Conservation (phyloP, 129 eudicot species). For the Erigeron canadensis region DNA sequence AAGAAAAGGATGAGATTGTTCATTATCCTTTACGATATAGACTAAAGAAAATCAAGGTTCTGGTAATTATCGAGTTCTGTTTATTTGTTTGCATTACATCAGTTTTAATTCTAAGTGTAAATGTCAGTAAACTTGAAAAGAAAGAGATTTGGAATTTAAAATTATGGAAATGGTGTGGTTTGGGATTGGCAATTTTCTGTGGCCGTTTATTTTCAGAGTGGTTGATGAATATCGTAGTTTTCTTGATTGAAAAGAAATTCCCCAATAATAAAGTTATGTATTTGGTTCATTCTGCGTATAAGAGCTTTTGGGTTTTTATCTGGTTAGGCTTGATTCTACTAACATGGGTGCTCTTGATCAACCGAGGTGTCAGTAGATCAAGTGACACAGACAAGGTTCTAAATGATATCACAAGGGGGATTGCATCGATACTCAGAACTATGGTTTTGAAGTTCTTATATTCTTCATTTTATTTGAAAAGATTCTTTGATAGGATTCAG, state of each 20-base stretch:
- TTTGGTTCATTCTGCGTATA: slow-evolving; percentile 62
- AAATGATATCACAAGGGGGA: slow-evolving; percentile 64
- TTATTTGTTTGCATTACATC: slow-evolving; percentile 37
- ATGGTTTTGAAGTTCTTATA: slow-evolving; percentile 58
- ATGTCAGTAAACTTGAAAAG: slow-evolving; percentile 27
- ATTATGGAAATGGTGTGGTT: slow-evolving; percentile 82
- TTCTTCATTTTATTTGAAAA: slow-evolving; percentile 59
- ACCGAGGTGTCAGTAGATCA: slow-evolving; percentile 49
- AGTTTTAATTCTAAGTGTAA: slow-evolving; percentile 48
- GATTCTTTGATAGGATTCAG: slow-evolving; percentile 85
- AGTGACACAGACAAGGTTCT: slow-evolving; percentile 38
- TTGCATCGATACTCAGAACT: slow-evolving; percentile 69
- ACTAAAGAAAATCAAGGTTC: slow-evolving; percentile 44
- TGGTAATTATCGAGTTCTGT: slow-evolving; percentile 40
- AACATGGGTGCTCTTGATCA: slow-evolving; percentile 76
- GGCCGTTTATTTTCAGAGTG: slow-evolving; percentile 74
- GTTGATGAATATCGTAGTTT: slow-evolving; percentile 48
- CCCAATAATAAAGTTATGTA: slow-evolving; percentile 76
- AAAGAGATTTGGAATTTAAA: slow-evolving; percentile 37
- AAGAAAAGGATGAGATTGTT: slow-evolving; percentile 39
- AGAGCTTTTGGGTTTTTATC: slow-evolving; percentile 59
- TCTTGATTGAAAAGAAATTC: slow-evolving; percentile 65
- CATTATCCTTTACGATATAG: slow-evolving; percentile 13
- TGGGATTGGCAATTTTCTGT: slow-evolving; percentile 58
- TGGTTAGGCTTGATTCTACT: slow-evolving; percentile 75